Evolutionary conservation across 2,329 filamentous ascomycete species (phyloP).

Genomic region (Colletotrichum aenigma): DNA sequence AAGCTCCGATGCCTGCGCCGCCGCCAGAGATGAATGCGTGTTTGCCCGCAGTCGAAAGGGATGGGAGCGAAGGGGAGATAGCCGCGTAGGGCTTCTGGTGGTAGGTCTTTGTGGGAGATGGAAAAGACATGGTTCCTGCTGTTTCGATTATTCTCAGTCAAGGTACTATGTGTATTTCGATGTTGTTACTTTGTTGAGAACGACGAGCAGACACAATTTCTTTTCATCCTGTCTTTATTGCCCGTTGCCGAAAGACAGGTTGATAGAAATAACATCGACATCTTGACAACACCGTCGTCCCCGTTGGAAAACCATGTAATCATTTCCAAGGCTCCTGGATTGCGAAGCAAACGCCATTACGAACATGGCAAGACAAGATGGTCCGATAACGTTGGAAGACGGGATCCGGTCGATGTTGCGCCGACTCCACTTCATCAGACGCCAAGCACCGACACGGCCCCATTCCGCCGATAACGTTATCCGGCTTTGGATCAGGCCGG

Average conservation of each 20-base stretch:
- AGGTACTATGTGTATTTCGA: rapidly evolving
- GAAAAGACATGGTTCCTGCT: conserved; percentile 1
- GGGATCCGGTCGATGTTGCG: neutral
- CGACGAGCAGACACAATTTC: rapidly evolving
- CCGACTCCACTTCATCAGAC: neutral
- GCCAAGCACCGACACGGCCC: neutral
- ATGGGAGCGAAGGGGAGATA: conserved; percentile 26
- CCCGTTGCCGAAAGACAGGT: neutral
- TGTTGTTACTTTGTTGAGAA: neutral
- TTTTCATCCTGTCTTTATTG: neutral
- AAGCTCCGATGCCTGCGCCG: conserved; percentile 54
- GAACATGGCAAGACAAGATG: neutral
- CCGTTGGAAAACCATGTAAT: neutral
- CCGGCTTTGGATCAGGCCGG: neutral
- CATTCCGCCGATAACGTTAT: neutral
- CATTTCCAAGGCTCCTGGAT: rapidly evolving
- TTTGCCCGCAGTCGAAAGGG: conserved; percentile 38
- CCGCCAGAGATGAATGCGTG: conserved; percentile 60
- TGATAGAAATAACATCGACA: rapidly evolving
- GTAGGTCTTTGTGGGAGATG: conserved; percentile 22
- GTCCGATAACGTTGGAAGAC: neutral
- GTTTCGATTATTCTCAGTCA: neutral
- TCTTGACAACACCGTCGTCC: rapidly evolving
- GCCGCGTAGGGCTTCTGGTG: conserved; percentile 26
- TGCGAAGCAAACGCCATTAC: neutral